These are phyloP conservation scores for Scleroderma citrinum DNA, from an alignment of 768 basidiomycete species.

Conservation along the genomic window DNA sequence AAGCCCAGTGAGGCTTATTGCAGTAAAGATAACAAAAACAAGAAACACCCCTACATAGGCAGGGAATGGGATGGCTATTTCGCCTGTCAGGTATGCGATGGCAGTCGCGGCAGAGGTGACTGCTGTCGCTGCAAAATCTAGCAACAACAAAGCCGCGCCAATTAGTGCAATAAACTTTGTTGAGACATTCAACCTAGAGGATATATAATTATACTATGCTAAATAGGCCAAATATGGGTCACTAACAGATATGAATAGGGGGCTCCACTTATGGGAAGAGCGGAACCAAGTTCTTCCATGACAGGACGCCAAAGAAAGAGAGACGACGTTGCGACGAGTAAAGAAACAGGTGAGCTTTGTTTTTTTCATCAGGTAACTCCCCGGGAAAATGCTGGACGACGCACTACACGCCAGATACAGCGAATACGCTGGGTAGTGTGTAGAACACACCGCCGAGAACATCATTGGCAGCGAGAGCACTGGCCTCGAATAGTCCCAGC, in stretches of 20 bases:
- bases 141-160: constrained; percentile 60
- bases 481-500: constrained; percentile 60
- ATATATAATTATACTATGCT: constrained; percentile 2
- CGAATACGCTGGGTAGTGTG: constrained; percentile 59
- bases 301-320: constrained; percentile 70
- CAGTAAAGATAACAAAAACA: constrained; percentile 49
- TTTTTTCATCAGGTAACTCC: background rate
- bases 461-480: constrained; percentile 62
- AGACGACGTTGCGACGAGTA: constrained; percentile 55
- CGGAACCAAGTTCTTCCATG: constrained; percentile 66
- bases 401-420: constrained; percentile 57
- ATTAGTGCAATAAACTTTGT: constrained; percentile 56
- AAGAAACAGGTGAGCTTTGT: constrained; percentile 59
- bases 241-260: constrained; percentile 65
- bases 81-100: constrained; percentile 58
- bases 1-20: constrained; percentile 51
- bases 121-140: constrained; percentile 65
- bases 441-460: constrained; percentile 67
- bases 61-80: constrained; percentile 54
- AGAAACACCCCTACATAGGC: constrained; percentile 44
- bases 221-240: background rate
- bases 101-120: constrained; percentile 74
- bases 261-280: constrained; percentile 63
- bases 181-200: constrained; percentile 53
- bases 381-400: too few species aligned